These are phyloP conservation scores for Scheffersomyces coipomensis DNA, from an alignment of 805 yeast genomes.

Conservation along the genomic window DNA sequence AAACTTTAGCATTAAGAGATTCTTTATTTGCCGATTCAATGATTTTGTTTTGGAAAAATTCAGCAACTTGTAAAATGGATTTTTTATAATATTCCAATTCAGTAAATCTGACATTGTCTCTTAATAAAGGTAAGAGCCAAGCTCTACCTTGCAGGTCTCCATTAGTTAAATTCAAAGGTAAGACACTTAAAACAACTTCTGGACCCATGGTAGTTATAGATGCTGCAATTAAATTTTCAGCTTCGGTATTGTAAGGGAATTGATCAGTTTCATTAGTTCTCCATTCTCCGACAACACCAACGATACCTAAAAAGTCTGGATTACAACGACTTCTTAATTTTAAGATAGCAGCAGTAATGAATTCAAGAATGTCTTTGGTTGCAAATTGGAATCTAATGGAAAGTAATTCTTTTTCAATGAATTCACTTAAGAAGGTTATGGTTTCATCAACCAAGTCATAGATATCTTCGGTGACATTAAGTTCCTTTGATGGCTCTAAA, in stretches of 20 bases:
- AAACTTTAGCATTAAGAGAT: slow-evolving; percentile 72
- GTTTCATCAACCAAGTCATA: slow-evolving; percentile 58
- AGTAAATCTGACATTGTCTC: slow-evolving; percentile 81
- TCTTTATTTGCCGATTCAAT: slow-evolving; percentile 44
- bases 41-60: slow-evolving; percentile 51
- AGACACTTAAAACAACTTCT: slow-evolving; percentile 64
- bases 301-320: slow-evolving; percentile 65
- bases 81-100: slow-evolving; percentile 60
- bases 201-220: slow-evolving; percentile 86
- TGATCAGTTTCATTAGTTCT: slow-evolving; percentile 73
- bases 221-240: slow-evolving; percentile 77
- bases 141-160: slow-evolving; percentile 75
- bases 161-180: slow-evolving; percentile 79
- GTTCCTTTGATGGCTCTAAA: slow-evolving; percentile 44
- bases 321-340: slow-evolving; percentile 64
- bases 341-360: slow-evolving; percentile 59
- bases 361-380: slow-evolving; percentile 69
- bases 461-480: slow-evolving; percentile 43
- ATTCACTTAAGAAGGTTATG: slow-evolving; percentile 50
- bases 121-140: slow-evolving; percentile 87
- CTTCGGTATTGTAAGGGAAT: slow-evolving; percentile 66
- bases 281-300: slow-evolving; percentile 80
- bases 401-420: slow-evolving; percentile 55
- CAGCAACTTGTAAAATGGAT: slow-evolving; percentile 65
- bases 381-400: slow-evolving; percentile 75